A percentile compares a stretch with the other conserved stretches of the same genome.
Conservation (phyloP, 2,329 filamentous ascomycete genomes). For the Curvularia eragrostidis region DNA sequence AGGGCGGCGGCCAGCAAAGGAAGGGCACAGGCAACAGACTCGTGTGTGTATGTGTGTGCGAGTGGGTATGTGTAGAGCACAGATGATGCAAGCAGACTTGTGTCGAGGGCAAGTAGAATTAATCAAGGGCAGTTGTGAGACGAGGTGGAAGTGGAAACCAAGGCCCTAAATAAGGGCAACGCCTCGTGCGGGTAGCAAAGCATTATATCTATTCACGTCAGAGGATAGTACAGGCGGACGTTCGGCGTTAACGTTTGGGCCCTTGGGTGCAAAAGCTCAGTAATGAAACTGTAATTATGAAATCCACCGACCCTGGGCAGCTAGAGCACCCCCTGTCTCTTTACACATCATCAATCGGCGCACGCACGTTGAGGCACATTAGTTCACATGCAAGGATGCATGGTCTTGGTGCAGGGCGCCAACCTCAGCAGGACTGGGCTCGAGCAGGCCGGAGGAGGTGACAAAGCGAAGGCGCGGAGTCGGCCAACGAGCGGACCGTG, state of each 20-base stretch:
- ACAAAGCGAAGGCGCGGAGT: conserved; percentile 44
- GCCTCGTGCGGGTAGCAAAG: conserved; percentile 41
- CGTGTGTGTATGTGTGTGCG: background rate
- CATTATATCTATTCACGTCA: conserved; percentile 52
- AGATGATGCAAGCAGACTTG: conserved; percentile 3
- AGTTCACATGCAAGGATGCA: conserved; percentile 37
- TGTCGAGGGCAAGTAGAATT: conserved; percentile 11
- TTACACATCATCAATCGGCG: conserved; percentile 44
- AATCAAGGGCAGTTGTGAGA: conserved; percentile 3
- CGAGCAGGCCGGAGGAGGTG: conserved; percentile 31
- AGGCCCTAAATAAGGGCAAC: conserved; percentile 39
- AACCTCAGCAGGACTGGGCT: conserved; percentile 48
- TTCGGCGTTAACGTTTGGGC: conserved; percentile 43
- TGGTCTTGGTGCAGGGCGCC: conserved; percentile 44
- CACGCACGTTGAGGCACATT: conserved; percentile 46
- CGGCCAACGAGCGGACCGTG: conserved; percentile 41
- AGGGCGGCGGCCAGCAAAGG: background rate
- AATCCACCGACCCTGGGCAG: conserved; percentile 26
- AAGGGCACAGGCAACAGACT: conserved; percentile 4
- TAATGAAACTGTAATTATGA: conserved; percentile 44
- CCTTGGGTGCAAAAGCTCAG: conserved; percentile 27
- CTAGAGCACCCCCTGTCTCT: conserved; percentile 34
- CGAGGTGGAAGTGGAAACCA: conserved; percentile 30
- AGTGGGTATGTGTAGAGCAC: background rate
- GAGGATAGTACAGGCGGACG: conserved; percentile 45